Base-by-base conservation (phyloP, 768 basidiomycete species). In the Auriscalpium microsporum region DNA sequence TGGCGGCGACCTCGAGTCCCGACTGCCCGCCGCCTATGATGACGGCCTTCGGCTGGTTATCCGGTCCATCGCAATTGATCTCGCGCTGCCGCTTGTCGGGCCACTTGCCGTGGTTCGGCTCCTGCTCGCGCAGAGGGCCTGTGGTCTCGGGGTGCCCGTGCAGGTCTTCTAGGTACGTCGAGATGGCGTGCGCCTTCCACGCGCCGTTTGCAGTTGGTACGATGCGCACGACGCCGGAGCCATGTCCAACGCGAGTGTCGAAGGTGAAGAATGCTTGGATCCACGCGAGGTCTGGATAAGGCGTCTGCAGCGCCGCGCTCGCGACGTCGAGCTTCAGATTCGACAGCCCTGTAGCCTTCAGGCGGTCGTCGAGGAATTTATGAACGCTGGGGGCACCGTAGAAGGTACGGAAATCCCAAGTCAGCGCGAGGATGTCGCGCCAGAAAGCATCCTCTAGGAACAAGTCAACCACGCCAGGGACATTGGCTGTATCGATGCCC, bases 391-490 rank as follows among this genome's bases (percentile, higher is more conserved):
- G 19, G 38, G 60, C 66, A 11, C 78, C 73, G 58, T 76, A 72
- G 62, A 85, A 78, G 8, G 81, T 79, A 40, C 82, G 77, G 48
- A 83, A 77, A 56, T 81, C 75, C 81, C 81, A 84, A 16, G 83
- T 84, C 53, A 85, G 71, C 0, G 79, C 74, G n/a, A 83, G 74
- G 51, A 78, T 70, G 58, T 85, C 83, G 11, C 82, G 69, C 84
- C 83, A 85, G 56, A 77, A 78, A 5, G 71, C 72, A 46, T 69
- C 68, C 9, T 53, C 59, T n/a, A 64, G 42, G 40, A 68, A 38
- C 36, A 59, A 50, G 10, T 45, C 23, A n/a, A 64, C 33, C 33
- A 66, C 44, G 21, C 52, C 58, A 1, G 38, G n/a, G 13, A 51
- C 52, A 45, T 65, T 48, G 54, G 50, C 44, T 2, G 48, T 16